Conservation (phyloP, 129 eudicot genomes). For the Flaveria trinervia region DNA sequence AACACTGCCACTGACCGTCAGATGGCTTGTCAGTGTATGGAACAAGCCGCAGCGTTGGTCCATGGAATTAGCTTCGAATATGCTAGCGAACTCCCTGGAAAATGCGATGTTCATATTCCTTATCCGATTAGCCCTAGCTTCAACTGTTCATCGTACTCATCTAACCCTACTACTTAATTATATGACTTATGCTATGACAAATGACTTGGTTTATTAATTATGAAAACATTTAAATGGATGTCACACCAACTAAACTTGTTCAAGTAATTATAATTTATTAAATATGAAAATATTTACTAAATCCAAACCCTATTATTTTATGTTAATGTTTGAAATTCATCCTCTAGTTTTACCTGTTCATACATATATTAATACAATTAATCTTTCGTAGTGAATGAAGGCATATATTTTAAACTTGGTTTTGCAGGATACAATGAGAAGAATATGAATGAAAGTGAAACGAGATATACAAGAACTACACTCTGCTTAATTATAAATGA, state of each 20-base stretch:
- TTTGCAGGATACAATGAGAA: neutral
- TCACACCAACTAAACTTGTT: no score
- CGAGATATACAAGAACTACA: neutral
- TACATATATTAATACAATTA: no score
- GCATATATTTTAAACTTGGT: neutral
- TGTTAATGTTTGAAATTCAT: no score
- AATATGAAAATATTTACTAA: no score
- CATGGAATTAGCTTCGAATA: conserved; percentile 25
- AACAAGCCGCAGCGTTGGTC: conserved; percentile 27
- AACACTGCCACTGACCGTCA: conserved; percentile 40
- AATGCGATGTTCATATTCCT: conserved; percentile 47
- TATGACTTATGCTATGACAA: neutral
- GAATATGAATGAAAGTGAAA: neutral
- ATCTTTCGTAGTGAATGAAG: neutral
- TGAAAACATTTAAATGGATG: no score
- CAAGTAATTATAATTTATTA: no score
- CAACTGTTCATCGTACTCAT: conserved; percentile 42
- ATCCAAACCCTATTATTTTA: no score
- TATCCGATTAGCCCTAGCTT: conserved; percentile 40
- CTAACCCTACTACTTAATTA: neutral
- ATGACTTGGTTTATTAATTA: neutral
- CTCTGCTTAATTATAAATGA: neutral
- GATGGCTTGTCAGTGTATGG: conserved; percentile 44
- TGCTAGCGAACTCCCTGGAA: conserved; percentile 39
- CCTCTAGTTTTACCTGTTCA: no score